Base-by-base conservation (phyloP, 495 filamentous ascomycete genomes). In the Xylaria castorea region DNA sequence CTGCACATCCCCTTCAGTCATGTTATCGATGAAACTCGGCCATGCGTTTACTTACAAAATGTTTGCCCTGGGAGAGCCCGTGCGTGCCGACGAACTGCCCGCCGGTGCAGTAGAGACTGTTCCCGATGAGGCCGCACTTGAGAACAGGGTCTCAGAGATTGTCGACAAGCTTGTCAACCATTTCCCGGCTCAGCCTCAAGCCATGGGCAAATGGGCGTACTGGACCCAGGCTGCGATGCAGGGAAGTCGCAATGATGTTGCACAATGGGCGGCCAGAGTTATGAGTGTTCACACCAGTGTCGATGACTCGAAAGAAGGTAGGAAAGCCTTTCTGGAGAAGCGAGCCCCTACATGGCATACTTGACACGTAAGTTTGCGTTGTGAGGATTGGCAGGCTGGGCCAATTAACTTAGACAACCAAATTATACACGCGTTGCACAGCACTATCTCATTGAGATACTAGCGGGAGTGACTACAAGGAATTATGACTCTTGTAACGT, bases 121-220 rank as follows among this genome's bases (percentile, higher is more conserved):
- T 34, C 70, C 70, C 3, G 74, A 74, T 9, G 20, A 63, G 8
- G 44, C 34, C 1, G 70, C 58, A 38, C 65, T 76, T 20, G 74
- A 77, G 32, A 14, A 20, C 27, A 67, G 76, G 40, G 69, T 79
- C 36, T 40, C 1, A 3, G 14, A 53, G 6, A 69, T 57, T 27
- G 75, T 77, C 63, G 38, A 60, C 34, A 69, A 72, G 72, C 30
- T 78, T 61, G 66, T n/a, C 48, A 51, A 51, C 27, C 38, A 62
- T 14, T 74, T 76, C 71, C 68, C 74, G 4, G 73, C 73, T 22
- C 78, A 80, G 50, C 63, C 75, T 36, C 78, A 73, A 61, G 77
- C 75, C 5, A 67, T 79, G 66, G 75, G 75, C 22, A 80, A 80
- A 68, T 80, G 78, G 77, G 75, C 75, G 3, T 77, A 76, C 63